Percentiles rank a stretch among this genome's conserved stretches.
Evolutionary conservation across 2,329 filamentous ascomycete genomes (phyloP).

Genomic region (Albophoma yamanashiensis): DNA sequence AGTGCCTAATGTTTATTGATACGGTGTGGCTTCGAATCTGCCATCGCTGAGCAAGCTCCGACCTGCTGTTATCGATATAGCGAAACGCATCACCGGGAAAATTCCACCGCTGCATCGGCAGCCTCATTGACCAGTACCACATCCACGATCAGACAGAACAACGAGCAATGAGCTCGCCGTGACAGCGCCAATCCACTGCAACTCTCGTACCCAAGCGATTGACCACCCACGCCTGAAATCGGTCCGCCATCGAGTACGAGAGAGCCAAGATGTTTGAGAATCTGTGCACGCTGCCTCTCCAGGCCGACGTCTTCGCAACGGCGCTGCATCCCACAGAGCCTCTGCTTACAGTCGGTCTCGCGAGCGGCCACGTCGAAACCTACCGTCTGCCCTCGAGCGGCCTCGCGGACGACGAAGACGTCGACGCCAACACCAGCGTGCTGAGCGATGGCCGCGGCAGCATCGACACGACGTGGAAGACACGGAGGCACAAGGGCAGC

Average conservation of each 20-base stretch:
- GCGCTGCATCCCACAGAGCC: slow-evolving; percentile 77
- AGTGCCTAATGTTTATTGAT: neutral
- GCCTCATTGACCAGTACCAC: neutral
- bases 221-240: neutral
- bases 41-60: neutral
- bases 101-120: neutral
- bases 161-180: neutral
- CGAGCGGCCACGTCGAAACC: slow-evolving; percentile 75
- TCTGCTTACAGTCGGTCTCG: slow-evolving; percentile 75
- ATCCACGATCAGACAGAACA: neutral
- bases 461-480: slow-evolving; percentile 79
- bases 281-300: slow-evolving; percentile 78
- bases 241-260: neutral
- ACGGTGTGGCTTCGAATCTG: neutral
- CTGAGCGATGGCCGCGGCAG: slow-evolving; percentile 56
- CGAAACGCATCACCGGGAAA: neutral
- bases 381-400: slow-evolving; percentile 56
- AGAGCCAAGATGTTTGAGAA: slow-evolving; percentile 68
- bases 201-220: neutral
- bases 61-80: neutral
- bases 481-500: slow-evolving; percentile 85
- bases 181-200: neutral
- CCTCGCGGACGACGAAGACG: slow-evolving; percentile 41
- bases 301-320: slow-evolving; percentile 79
- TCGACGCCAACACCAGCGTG: slow-evolving; percentile 36